Percentiles rank a stretch among this genome's conserved stretches.
phyloP scores from a whole-genome alignment of 2,329 filamentous ascomycete species.

The Sarocladium brachiariae region DNA sequence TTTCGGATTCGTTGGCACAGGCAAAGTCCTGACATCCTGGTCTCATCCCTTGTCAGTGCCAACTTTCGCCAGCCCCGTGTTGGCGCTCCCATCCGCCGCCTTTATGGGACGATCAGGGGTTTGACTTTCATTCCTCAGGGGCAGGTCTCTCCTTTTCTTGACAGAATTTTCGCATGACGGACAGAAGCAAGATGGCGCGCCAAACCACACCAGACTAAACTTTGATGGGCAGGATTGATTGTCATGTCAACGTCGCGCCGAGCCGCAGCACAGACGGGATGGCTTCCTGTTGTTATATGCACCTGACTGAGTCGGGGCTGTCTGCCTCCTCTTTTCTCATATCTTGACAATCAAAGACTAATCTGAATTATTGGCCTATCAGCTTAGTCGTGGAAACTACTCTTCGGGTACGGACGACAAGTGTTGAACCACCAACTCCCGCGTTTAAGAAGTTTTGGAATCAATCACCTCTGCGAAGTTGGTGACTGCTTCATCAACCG shows the following conservation, averaged over 20 bases:
- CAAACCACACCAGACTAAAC: not conserved
- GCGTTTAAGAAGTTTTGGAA: too few species aligned
- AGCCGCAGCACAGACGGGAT: not conserved
- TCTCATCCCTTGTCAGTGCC: conserved; percentile 7
- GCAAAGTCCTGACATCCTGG: conserved; percentile 2
- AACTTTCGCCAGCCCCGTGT: conserved; percentile 8
- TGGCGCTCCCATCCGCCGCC: conserved; percentile 9
- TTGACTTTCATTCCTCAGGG: conserved; percentile 4
- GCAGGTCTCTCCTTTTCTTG: not conserved
- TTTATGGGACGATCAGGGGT: conserved; percentile 7
- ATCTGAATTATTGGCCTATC: too few species aligned
- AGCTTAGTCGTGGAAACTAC: too few species aligned
- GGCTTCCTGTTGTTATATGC: not conserved
- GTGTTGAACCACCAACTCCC: too few species aligned
- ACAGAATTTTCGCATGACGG: conserved; percentile 4
- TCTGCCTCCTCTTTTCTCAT: too few species aligned
- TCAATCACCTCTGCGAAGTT: not conserved
- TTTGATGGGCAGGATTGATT: not conserved
- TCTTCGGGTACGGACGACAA: too few species aligned
- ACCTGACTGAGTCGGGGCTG: not conserved
- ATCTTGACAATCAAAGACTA: too few species aligned
- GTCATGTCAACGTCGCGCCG: not conserved
- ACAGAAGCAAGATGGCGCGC: not conserved
- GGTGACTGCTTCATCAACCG: not conserved
- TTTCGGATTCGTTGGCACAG: not conserved